Conservation (phyloP, 768 basidiomycete species). For the Kwoniella europaea region DNA sequence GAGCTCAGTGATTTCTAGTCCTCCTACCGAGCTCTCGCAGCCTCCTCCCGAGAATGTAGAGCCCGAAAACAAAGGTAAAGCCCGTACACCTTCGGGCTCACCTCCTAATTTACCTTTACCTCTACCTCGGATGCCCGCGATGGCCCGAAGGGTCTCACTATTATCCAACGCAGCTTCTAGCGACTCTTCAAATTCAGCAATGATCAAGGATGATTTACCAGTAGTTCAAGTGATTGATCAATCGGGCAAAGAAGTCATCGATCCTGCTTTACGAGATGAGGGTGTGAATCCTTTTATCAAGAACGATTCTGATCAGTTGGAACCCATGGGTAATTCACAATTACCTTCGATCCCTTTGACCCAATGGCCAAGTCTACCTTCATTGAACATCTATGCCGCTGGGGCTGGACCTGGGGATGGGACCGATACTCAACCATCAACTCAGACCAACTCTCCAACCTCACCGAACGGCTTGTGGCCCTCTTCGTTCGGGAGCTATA, state of each 20-base stretch:
- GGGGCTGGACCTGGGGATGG: not conserved
- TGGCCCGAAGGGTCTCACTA: constrained; percentile 8
- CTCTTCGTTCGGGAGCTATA: constrained; percentile 5
- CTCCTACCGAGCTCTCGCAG: not conserved
- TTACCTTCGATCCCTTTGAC: not conserved
- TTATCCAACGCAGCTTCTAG: not conserved
- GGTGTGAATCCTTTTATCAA: not conserved
- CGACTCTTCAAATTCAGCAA: not conserved
- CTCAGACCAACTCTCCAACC: constrained; percentile 16
- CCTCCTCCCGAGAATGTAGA: not conserved
- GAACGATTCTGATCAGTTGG: not conserved
- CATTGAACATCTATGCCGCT: not conserved
- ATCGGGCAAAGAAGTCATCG: not conserved
- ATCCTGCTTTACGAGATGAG: constrained; percentile 2
- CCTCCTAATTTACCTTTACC: constrained; percentile 3
- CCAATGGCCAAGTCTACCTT: not conserved
- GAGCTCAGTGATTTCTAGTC: constrained; percentile 3
- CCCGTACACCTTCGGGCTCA: not conserved
- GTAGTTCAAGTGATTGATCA: not conserved
- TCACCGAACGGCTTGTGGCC: constrained; percentile 15
- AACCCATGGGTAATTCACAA: not conserved
- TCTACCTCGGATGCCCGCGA: not conserved
- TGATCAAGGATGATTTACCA: not conserved
- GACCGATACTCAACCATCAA: constrained; percentile 15
- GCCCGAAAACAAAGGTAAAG: not conserved